Conservation (phyloP, 2,329 filamentous ascomycete species). For the Xylariaceae sp. region DNA sequence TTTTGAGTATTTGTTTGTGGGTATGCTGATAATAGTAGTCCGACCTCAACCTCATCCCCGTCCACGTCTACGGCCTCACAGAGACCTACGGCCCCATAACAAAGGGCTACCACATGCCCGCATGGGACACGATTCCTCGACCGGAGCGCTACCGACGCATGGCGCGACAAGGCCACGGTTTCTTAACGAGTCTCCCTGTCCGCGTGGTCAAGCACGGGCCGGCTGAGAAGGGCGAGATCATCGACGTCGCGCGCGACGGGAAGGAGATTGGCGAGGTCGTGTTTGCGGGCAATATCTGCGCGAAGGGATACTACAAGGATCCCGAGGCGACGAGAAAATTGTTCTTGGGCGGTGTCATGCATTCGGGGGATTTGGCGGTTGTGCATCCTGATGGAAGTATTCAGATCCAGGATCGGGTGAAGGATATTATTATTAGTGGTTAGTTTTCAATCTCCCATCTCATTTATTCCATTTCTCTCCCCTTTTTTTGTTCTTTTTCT, state of each 20-base stretch:
- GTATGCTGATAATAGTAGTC: constrained; percentile 17
- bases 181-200: constrained; percentile 73
- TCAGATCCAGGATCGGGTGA: constrained; percentile 88
- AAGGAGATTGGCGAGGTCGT: constrained; percentile 79
- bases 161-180: constrained; percentile 91
- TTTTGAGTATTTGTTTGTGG: too few species aligned
- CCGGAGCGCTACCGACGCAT: constrained; percentile 82
- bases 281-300: constrained; percentile 86
- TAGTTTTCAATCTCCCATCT: constrained; percentile 28
- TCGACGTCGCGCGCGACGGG: constrained; percentile 64
- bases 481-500: too few species aligned
- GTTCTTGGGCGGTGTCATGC: constrained; percentile 79
- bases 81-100: constrained; percentile 95
- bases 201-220: constrained; percentile 73
- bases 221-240: constrained; percentile 52
- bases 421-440: constrained; percentile 98
- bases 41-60: constrained; percentile 74
- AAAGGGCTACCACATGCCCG: constrained; percentile 81
- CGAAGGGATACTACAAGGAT: constrained; percentile 89
- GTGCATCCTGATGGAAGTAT: constrained; percentile 87
- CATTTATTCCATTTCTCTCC: too few species aligned
- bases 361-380: constrained; percentile 88
- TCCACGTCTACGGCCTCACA: constrained; percentile 86
- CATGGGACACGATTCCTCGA: constrained; percentile 69
- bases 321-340: constrained; percentile 77